Conservation (phyloP, 1,284 basidiomycete species). For the Ceratobasidium sp. region DNA sequence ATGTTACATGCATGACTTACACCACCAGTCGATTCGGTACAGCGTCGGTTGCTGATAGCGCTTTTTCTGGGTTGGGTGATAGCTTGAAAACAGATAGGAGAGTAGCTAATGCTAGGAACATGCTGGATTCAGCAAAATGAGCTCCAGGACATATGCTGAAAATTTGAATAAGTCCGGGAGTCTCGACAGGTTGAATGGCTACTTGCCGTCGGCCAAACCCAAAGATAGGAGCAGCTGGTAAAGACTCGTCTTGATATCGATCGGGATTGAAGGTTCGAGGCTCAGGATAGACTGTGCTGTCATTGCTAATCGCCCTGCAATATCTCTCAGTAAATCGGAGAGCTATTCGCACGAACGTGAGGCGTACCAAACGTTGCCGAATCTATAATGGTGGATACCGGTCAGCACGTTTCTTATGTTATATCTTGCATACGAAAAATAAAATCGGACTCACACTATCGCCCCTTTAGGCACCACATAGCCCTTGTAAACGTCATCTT, state of each 20-base stretch:
- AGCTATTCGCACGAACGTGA: too few relatives aligned
- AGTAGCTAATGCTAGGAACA: background rate
- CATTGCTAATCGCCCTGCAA: constrained; percentile 37
- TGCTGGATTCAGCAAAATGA: constrained; percentile 1
- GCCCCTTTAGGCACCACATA: constrained; percentile 41
- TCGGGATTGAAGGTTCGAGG: constrained; percentile 42
- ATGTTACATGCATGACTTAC: background rate
- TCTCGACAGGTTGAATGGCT: background rate
- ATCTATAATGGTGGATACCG: background rate
- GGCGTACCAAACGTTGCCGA: background rate
- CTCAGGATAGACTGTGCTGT: constrained; percentile 37
- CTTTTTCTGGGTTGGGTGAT: background rate
- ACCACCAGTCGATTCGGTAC: background rate
- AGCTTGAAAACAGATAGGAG: background rate
- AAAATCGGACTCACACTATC: constrained; percentile 38
- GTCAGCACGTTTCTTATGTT: background rate
- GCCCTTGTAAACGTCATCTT: constrained; percentile 41
- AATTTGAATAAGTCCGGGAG: background rate
- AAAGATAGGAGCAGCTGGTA: background rate
- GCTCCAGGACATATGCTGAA: constrained; percentile 1
- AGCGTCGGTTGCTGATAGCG: background rate
- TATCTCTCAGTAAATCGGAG: background rate
- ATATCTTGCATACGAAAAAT: too few relatives aligned
- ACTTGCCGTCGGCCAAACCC: background rate
- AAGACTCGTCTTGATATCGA: constrained; percentile 34